A percentile compares a stretch with the other conserved stretches of the same genome.
Conservation (phyloP, 129 eudicot species). For the Logfia minima region DNA sequence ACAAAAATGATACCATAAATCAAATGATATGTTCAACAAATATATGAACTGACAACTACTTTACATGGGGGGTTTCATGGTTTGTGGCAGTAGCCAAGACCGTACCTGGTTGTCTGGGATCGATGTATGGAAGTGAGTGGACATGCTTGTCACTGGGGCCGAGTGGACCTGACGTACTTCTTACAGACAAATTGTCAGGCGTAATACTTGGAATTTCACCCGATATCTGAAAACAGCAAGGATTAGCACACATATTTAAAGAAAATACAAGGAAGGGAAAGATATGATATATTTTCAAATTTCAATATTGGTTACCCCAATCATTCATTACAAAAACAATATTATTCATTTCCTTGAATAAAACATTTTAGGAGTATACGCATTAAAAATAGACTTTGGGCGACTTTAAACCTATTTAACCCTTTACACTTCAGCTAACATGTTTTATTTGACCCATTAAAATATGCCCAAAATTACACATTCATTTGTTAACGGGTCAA, state of each 20-base stretch:
- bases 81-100: slow-evolving; percentile 10
- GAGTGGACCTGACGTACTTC: slow-evolving; percentile 88
- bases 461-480: too few relatives aligned
- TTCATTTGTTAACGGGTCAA: too few relatives aligned
- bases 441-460: too few relatives aligned
- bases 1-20: slow-evolving; percentile 30
- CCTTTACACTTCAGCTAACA: too few relatives aligned
- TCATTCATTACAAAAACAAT: background rate
- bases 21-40: background rate
- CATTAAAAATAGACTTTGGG: too few relatives aligned
- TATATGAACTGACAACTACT: background rate
- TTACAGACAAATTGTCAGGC: slow-evolving; percentile 61
- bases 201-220: slow-evolving; percentile 79
- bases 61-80: background rate
- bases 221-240: slow-evolving; percentile 49
- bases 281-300: background rate
- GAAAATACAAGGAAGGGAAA: background rate
- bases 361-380: too few relatives aligned
- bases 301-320: background rate
- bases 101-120: slow-evolving; percentile 85
- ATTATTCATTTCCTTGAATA: too few relatives aligned
- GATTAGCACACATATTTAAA: background rate
- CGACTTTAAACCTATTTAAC: too few relatives aligned
- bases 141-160: slow-evolving; percentile 73
- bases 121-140: slow-evolving; percentile 73